Evolutionary conservation across 164 flowering plant genomes (phyloP), one percentile per base, ranked within the genome.

Genomic region (Piper betle): DNA sequence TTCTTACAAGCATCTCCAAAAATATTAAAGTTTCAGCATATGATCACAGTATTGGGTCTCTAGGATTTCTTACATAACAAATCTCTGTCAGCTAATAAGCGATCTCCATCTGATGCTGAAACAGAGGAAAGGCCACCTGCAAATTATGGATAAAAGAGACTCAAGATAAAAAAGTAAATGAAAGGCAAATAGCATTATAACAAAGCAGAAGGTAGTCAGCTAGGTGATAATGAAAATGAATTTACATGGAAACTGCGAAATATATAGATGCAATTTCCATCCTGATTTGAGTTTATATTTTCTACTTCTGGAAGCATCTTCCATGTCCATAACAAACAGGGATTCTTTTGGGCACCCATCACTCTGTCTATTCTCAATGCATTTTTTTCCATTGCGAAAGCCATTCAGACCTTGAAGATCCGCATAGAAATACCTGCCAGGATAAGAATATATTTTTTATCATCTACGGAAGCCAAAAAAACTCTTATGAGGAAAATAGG

Each of bases 191-290:
- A 46, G 50, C 15, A 9, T 46, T 2, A 46, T 46, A 46, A 10
- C 50, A 10, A 46, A 46, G 10, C 15, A 2, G 15, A 15, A 15
- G 15, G 50, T 12, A 46, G 6, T 46, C 12, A 46, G 12, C 10
- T 46, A 46, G 3, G 9, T 46, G 3, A 46, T 42, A 42, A 10
- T 53, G 55, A 16, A 53, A 6, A 17, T 5, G 13, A 66, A 62
- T 83, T 71, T 77, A 93, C 99, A 93, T 66, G 99, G 99, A 69
- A 86, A 66, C 74, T 93, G 97, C 7, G 97, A 82, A 63, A 90
- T 77, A 72, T 93, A 93, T 37, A 93, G 58, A 77, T 93, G 99
- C 33, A 93, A 76, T 40, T 77, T 65, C 87, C 84, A 90, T 16
- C 93, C 96, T 5, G 59, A 70, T 74, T 68, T 81, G 68, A 93